Conservation (phyloP, 2,329 filamentous ascomycete species). For the Apiospora sp. region DNA sequence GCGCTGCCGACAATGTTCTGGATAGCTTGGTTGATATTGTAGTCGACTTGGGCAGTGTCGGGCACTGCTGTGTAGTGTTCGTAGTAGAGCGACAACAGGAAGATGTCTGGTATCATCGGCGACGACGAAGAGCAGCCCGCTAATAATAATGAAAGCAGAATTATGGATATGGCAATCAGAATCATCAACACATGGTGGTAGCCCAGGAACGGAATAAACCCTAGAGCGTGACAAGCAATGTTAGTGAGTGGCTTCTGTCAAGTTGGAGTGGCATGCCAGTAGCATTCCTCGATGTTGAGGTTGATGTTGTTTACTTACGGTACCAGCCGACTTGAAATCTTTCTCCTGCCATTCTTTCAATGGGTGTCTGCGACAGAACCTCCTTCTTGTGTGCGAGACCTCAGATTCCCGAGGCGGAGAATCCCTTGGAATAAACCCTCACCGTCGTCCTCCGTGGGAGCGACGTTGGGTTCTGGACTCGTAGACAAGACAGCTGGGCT, state of each 20-base stretch:
- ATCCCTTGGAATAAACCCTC: constrained; percentile 1
- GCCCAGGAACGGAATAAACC: constrained; percentile 73
- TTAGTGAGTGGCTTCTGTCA: neutral
- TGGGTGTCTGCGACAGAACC: neutral
- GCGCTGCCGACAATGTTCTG: constrained; percentile 88
- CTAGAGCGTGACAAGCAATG: constrained; percentile 44
- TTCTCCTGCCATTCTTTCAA: constrained; percentile 34
- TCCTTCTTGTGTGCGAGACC: constrained; percentile 4
- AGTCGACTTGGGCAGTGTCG: constrained; percentile 88
- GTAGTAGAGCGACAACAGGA: constrained; percentile 98
- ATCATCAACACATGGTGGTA: constrained; percentile 96
- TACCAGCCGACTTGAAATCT: constrained; percentile 56
- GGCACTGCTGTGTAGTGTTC: constrained; percentile 83
- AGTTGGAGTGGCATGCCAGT: neutral
- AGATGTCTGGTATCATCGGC: constrained; percentile 92
- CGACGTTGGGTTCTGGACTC: neutral
- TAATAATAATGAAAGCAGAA: constrained; percentile 89
- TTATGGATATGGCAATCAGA: constrained; percentile 90
- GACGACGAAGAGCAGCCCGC: constrained; percentile 98
- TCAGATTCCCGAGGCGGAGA: constrained; percentile 9
- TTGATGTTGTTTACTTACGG: constrained; percentile 16
- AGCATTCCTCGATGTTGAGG: neutral
- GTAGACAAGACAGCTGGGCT: constrained; percentile 4
- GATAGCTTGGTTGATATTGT: constrained; percentile 84
- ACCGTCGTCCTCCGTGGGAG: constrained; percentile 20